Evolutionary conservation across 177 flowering plant genomes (phyloP).

Genomic region (Vitis hybrid): DNA sequence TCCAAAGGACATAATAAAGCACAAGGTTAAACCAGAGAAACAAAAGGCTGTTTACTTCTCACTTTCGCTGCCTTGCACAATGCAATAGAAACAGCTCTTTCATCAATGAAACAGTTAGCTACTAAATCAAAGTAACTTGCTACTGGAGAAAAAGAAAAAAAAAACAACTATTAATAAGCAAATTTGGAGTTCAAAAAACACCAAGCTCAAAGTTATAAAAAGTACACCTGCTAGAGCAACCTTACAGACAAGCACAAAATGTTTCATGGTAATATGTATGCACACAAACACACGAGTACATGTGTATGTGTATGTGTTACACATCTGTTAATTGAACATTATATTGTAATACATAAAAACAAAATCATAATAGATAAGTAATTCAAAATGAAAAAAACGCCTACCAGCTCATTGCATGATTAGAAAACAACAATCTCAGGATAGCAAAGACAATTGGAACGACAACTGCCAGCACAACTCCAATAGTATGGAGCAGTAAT

Average conservation of each 20-base stretch:
- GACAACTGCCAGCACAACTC: conserved; percentile 59
- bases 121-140: neutral
- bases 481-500: conserved; percentile 58
- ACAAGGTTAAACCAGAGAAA: neutral
- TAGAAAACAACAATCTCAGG: conserved; percentile 61
- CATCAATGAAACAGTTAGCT: neutral
- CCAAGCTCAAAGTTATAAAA: neutral
- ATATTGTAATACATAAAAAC: neutral
- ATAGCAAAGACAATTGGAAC: conserved; percentile 66
- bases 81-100: neutral
- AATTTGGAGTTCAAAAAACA: too few relatives aligned
- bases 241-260: neutral
- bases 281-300: too few relatives aligned
- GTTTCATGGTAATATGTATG: too few relatives aligned
- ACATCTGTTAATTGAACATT: too few relatives aligned
- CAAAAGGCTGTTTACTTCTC: neutral
- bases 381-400: conserved; percentile 14
- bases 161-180: neutral
- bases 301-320: too few relatives aligned
- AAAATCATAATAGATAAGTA: neutral
- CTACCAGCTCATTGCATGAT: conserved; percentile 87
- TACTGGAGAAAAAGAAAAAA: neutral
- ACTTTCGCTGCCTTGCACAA: neutral
- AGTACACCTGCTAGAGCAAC: neutral
- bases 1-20: neutral